These are phyloP conservation scores for Ramalina intermedia DNA, from an alignment of 495 filamentous ascomycete species.

Conservation along the genomic window DNA sequence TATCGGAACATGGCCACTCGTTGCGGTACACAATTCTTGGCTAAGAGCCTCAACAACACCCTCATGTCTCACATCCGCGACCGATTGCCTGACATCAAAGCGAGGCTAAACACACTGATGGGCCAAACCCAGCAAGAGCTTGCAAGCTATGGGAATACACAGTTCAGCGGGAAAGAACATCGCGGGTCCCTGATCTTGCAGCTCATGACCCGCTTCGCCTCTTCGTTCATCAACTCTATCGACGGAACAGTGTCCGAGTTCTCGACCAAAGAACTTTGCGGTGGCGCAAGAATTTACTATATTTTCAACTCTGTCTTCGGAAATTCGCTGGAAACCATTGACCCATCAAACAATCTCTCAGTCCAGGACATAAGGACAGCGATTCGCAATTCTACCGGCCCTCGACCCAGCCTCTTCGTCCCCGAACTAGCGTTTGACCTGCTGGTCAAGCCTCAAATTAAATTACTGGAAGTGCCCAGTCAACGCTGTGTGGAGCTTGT, in stretches of 20 bases:
- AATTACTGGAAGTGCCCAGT: slow-evolving; percentile 85
- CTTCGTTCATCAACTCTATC: slow-evolving; percentile 96
- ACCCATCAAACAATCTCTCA: slow-evolving; percentile 87
- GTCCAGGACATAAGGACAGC: slow-evolving; percentile 95
- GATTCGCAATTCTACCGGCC: slow-evolving; percentile 95
- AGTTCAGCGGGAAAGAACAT: slow-evolving; percentile 96
- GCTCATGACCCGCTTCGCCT: slow-evolving; percentile 95
- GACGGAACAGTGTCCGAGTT: slow-evolving; percentile 97
- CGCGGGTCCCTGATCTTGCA: slow-evolving; percentile 88
- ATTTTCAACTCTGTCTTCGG: slow-evolving; percentile 99
- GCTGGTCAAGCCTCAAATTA: slow-evolving; percentile 96
- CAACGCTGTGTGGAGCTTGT: slow-evolving; percentile 96
- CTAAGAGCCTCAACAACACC: slow-evolving; percentile 87
- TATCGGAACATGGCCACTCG: slow-evolving; percentile 91
- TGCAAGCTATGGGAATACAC: slow-evolving; percentile 94
- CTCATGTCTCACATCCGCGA: slow-evolving; percentile 96
- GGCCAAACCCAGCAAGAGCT: slow-evolving; percentile 98
- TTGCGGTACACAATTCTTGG: slow-evolving; percentile 89
- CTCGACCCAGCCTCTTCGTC: slow-evolving; percentile 88
- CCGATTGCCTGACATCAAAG: slow-evolving; percentile 93
- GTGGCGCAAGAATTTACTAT: slow-evolving; percentile 95
- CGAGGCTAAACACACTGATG: slow-evolving; percentile 93
- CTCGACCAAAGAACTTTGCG: slow-evolving; percentile 95
- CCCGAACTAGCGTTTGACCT: slow-evolving; percentile 96
- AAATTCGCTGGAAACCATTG: slow-evolving; percentile 88